Evolutionary conservation across 2,329 filamentous ascomycete species (phyloP), one percentile per base, ranked within the genome.

Genomic region (Apiospora saccharicola): DNA sequence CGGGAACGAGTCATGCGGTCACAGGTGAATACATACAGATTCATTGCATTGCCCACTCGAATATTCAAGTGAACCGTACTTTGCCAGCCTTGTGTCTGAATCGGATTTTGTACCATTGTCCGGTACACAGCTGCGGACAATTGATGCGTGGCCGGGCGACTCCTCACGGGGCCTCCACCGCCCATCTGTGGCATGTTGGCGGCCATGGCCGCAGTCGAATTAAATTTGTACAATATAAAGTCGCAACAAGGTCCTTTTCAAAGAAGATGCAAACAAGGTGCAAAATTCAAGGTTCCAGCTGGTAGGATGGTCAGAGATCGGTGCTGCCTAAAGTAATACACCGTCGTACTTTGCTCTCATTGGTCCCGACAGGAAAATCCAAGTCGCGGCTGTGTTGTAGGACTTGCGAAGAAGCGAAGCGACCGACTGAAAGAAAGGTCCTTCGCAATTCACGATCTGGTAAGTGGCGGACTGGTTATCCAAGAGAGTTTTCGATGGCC

Each of bases 101-200:
- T 64, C 19, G 57, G 57, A 41, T 64, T 64, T 64, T 64, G 57
- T 64, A 64, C 57, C 57, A 82, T 75, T 43, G 79, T 74, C n/a
- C 73, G 75, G 71, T 84, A 86, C 10, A 87, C 81, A 22, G 82
- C 75, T 53, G 83, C 79, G 69, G 82, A 80, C 76, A 82, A 79
- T 73, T 85, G 84, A 74, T 84, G 80, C 53, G 80, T 78, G 67
- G 80, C 79, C 72, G 83, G 83, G 73, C 81, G 81, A 75, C 79
- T 82, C 76, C 83, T 82, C 80, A 86, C 82, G 81, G 86, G 82
- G 80, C 82, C 84, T 75, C 81, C 83, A 73, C 81, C 82, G 79
- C 82, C 84, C 87, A 90, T 89, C 77, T 88, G 88, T 80, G 86
- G 86, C 82, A 90, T 86, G 76, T 89, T 90, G 79, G 86, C 88